These are phyloP conservation scores for Annona squamosa DNA, from an alignment of 164 flowering plant genomes.

Conservation along the genomic window DNA sequence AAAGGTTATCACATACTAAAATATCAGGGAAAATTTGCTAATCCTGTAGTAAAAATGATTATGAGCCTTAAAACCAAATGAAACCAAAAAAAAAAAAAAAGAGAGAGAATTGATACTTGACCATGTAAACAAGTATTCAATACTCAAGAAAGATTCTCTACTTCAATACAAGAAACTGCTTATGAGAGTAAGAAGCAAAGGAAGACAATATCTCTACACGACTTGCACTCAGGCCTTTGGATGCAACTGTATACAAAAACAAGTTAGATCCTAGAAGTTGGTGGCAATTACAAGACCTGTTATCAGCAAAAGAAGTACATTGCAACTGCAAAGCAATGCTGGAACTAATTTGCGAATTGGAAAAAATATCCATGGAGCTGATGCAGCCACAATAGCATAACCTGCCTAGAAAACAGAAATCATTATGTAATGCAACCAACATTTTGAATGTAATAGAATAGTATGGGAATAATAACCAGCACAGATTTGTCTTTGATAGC, in stretches of 20 bases:
- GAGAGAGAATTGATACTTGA: background rate
- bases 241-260: background rate
- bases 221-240: background rate
- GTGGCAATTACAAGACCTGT: conserved; percentile 47
- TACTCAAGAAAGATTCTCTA: background rate
- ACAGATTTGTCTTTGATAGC: too few species aligned
- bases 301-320: conserved; percentile 51
- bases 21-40: background rate
- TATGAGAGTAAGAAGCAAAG: background rate
- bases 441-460: background rate
- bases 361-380: conserved; percentile 68
- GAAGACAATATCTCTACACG: background rate
- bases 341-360: conserved; percentile 33
- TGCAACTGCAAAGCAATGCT: conserved; percentile 73
- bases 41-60: background rate
- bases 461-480: too few species aligned
- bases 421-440: background rate
- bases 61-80: background rate
- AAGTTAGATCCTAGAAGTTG: background rate
- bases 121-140: background rate
- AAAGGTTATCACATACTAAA: conserved; percentile 1
- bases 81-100: background rate
- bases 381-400: conserved; percentile 67
- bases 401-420: conserved; percentile 60
- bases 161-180: background rate